Conservation (phyloP, 306 rosid genomes). For the Fagus sylvatica region DNA sequence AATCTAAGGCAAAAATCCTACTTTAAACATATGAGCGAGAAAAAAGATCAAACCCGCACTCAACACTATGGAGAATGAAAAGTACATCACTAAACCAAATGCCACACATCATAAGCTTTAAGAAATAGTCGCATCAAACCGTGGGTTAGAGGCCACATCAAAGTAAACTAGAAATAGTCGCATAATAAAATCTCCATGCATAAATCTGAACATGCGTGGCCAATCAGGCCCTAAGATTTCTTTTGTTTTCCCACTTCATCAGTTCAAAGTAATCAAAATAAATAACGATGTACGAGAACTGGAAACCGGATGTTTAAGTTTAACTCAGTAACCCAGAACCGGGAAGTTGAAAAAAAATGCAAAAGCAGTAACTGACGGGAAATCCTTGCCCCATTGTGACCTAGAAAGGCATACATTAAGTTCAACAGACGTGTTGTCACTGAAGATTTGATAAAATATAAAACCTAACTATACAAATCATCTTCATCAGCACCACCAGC, state of each 20-base stretch:
- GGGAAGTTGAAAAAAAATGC: background rate
- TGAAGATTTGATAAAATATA: background rate
- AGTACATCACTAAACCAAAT: too few relatives aligned
- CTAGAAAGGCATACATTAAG: background rate
- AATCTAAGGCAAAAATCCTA: too few relatives aligned
- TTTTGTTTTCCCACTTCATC: background rate
- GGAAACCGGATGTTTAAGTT: background rate
- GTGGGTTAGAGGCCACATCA: too few relatives aligned
- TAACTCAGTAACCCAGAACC: background rate
- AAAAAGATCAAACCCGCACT: too few relatives aligned
- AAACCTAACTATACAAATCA: constrained; percentile 40
- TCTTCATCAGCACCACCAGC: constrained; percentile 51
- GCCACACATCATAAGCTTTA: too few relatives aligned
- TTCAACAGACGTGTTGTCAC: background rate
- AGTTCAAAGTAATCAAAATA: background rate
- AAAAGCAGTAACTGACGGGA: background rate
- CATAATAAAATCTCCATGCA: background rate
- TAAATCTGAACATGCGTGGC: too few relatives aligned
- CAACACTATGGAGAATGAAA: too few relatives aligned
- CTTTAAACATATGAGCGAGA: too few relatives aligned
- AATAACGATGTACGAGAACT: background rate
- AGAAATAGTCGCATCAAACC: too few relatives aligned
- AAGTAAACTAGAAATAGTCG: background rate
- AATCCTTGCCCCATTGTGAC: background rate
- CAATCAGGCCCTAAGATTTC: too few relatives aligned